Percentiles rank a stretch among this genome's conserved stretches.
Evolutionary conservation across 371 early-diverging fungal genomes (phyloP).

Genomic region (Mortierella sp.): DNA sequence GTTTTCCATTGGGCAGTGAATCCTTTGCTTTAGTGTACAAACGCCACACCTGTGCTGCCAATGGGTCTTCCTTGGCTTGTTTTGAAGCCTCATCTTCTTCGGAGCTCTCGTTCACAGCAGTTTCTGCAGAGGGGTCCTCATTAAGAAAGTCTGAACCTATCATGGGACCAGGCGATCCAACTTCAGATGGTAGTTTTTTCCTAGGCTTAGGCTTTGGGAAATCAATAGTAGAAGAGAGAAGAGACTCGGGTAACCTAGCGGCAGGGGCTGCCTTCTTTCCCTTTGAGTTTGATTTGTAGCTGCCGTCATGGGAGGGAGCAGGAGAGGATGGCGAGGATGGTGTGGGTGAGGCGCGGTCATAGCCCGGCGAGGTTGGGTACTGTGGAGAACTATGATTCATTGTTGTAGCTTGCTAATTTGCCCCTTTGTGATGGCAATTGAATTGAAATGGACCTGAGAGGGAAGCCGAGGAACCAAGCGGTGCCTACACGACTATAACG

Average conservation of each 20-base stretch:
- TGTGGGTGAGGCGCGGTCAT: constrained; percentile 50
- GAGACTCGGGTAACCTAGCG: constrained; percentile 41
- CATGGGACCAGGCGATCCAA: constrained; percentile 47
- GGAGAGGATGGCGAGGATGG: constrained; percentile 55
- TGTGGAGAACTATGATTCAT: constrained; percentile 55
- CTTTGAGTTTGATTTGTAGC: constrained; percentile 39
- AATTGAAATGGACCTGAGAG: background rate
- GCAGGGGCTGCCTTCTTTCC: constrained; percentile 34
- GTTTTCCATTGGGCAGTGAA: constrained; percentile 70
- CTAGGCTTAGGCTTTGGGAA: constrained; percentile 56
- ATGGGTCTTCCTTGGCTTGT: constrained; percentile 65
- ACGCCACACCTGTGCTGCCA: constrained; percentile 76
- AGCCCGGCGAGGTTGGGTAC: constrained; percentile 43
- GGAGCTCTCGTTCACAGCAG: constrained; percentile 52
- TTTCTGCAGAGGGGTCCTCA: constrained; percentile 14
- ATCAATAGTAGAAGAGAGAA: constrained; percentile 54
- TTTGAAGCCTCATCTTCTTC: constrained; percentile 60
- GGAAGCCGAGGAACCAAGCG: constrained; percentile 4
- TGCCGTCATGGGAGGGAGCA: constrained; percentile 54
- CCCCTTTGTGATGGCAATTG: background rate
- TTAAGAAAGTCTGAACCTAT: constrained; percentile 17
- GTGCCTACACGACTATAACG: constrained; percentile 8
- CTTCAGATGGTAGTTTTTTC: constrained; percentile 49
- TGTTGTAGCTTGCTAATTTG: constrained; percentile 3
- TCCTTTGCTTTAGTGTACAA: constrained; percentile 78